Evolutionary conservation across 2,329 filamentous ascomycete species (phyloP).

Genomic region (Calonectria pteridis): DNA sequence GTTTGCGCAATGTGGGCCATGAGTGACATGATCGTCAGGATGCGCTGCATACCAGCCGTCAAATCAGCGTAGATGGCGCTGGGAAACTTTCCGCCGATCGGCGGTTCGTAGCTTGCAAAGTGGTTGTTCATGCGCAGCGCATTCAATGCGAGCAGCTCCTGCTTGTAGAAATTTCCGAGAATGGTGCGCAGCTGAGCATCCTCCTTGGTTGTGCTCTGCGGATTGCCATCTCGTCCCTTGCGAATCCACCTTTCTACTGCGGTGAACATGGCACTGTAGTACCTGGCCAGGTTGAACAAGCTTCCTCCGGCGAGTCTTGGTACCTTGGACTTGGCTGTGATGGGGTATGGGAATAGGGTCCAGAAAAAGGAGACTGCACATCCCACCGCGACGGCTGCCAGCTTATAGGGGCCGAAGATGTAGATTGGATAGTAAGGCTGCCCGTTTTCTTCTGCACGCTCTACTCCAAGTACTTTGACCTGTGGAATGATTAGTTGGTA

Average conservation of each 20-base stretch:
- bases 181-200: not conserved
- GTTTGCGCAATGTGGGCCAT: conserved; percentile 28
- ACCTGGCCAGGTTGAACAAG: conserved; percentile 27
- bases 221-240: not conserved
- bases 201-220: not conserved
- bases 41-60: conserved; percentile 25
- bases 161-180: conserved; percentile 14
- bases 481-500: not conserved
- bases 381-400: conserved; percentile 24
- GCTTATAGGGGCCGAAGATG: conserved; percentile 26
- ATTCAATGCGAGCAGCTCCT: conserved; percentile 14
- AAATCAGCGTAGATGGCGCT: conserved; percentile 15
- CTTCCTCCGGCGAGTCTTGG: conserved; percentile 16
- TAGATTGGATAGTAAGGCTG: conserved; percentile 30
- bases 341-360: conserved; percentile 30
- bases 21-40: conserved; percentile 20
- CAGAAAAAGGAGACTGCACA: conserved; percentile 29
- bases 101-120: conserved; percentile 25
- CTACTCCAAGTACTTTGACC: conserved; percentile 23
- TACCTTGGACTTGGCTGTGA: conserved; percentile 28
- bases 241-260: conserved; percentile 19
- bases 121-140: conserved; percentile 18
- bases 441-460: conserved; percentile 14
- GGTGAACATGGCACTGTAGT: conserved; percentile 26
- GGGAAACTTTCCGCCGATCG: conserved; percentile 26